Base-by-base conservation (phyloP, 257 asterid species). In the Verbena officinalis region DNA sequence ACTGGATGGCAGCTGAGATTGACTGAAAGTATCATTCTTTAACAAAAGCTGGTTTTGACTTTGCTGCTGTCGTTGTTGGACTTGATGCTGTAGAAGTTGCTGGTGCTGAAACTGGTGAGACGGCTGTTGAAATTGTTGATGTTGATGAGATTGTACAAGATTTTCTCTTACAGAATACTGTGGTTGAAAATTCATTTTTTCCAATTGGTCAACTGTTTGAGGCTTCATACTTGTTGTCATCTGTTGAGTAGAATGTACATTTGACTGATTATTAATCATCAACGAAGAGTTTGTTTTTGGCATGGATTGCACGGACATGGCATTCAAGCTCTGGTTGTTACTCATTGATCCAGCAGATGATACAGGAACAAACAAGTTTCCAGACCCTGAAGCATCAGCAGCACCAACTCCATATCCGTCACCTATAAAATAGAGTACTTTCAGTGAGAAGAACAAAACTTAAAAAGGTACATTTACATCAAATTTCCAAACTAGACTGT, bases 11-110 rank as follows among this genome's bases (percentile, higher is more conserved):
- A 73, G 56, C 65, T 85, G 96, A 71, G 90, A 76, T 70, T 81
- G 90, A 63, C 84, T 81, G 68, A 64, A 78, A 61, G 73, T 67
- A 62, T 82, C 90, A 74, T 72, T 80, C 80, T 84, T 89, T 34
- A 67, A 42, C 69, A 75, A 73, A 58, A 72, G 67, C 75, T 84
- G 97, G 78, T 81, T 89, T 61, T 85, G 94, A 77, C 21, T 55
- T 74, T 77, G 94, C 76, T 72, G 94, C 76, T 72, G 89, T 59
- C 80, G 82, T 66, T 83, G 98, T 68, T 79, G 95, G 76, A 65
- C 75, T 67, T 72, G 90, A 77, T 76, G 81, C 62, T 84, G 96
- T 60, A 67, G 79, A 77, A 74, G 74, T 67, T 86, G 95, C 68
- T 77, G 83, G 60, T 73, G 81, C 68, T 81, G 91, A 72, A 82